Percentiles rank a stretch among this genome's conserved stretches.
These are phyloP conservation scores for Linum lewisii DNA, from an alignment of 345 rosid species.

Conservation along the genomic window DNA sequence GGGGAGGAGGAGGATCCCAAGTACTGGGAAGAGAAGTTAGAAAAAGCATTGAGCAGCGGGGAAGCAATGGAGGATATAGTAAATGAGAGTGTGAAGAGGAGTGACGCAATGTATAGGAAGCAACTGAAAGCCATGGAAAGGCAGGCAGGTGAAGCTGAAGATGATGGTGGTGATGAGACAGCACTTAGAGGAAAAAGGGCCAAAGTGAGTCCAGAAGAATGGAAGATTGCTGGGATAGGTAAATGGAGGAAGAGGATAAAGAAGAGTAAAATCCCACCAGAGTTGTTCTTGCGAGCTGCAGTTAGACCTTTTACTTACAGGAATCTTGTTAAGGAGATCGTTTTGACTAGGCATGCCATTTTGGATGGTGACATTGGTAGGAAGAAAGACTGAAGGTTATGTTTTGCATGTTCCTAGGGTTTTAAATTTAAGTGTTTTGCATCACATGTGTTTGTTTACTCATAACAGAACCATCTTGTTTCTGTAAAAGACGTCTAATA, in stretches of 20 bases:
- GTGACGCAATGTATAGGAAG: slow-evolving; percentile 37
- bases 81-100: slow-evolving; percentile 41
- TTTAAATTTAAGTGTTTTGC: no score
- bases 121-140: slow-evolving; percentile 39
- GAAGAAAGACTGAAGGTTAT: slow-evolving; percentile 13
- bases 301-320: slow-evolving; percentile 83
- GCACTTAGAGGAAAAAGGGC: slow-evolving; percentile 58
- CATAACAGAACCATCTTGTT: no score
- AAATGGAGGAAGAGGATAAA: slow-evolving; percentile 63
- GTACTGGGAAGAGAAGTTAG: slow-evolving; percentile 64
- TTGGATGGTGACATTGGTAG: slow-evolving; percentile 76
- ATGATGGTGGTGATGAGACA: slow-evolving; percentile 48
- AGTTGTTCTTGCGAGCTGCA: slow-evolving; percentile 67
- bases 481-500: background rate
- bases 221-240: slow-evolving; percentile 68
- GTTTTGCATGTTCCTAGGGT: no score
- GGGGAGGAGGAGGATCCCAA: background rate
- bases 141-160: slow-evolving; percentile 10
- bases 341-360: slow-evolving; percentile 85
- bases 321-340: slow-evolving; percentile 93
- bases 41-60: slow-evolving; percentile 46
- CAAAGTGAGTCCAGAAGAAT: slow-evolving; percentile 65
- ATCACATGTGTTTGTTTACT: no score
- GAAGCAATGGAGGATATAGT: slow-evolving; percentile 77
- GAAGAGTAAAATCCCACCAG: slow-evolving; percentile 79